Evolutionary conservation across 768 basidiomycete species (phyloP).

Genomic region (Russula brevipes): DNA sequence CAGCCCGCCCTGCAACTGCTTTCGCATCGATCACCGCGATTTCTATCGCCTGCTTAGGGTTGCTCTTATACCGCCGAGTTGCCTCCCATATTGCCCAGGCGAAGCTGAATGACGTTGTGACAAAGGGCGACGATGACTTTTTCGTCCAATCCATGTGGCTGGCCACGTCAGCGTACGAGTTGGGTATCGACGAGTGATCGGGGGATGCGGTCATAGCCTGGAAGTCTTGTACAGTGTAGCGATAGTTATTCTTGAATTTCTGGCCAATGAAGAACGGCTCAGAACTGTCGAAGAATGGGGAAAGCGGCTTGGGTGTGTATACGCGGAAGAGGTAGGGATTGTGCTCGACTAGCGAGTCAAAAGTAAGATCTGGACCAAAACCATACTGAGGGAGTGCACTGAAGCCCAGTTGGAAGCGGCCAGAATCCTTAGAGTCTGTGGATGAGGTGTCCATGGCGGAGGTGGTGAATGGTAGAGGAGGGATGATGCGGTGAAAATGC

Average conservation of each 20-base stretch:
- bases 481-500: slow-evolving; percentile 14
- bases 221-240: slow-evolving; percentile 29
- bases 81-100: slow-evolving; percentile 83
- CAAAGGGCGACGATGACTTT: slow-evolving; percentile 60
- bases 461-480: slow-evolving; percentile 20
- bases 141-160: slow-evolving; percentile 76
- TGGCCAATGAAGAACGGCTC: slow-evolving; percentile 68
- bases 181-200: slow-evolving; percentile 23
- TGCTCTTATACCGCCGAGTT: slow-evolving; percentile 62
- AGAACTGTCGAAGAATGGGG: slow-evolving; percentile 45
- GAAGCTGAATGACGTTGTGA: slow-evolving; percentile 77
- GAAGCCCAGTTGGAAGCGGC: slow-evolving; percentile 27
- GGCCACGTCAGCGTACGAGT: slow-evolving; percentile 57
- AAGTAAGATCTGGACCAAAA: slow-evolving; percentile 58
- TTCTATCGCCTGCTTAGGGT: slow-evolving; percentile 69
- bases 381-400: slow-evolving; percentile 62
- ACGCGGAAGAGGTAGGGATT: slow-evolving; percentile 79
- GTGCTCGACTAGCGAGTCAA: slow-evolving; percentile 52
- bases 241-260: slow-evolving; percentile 44
- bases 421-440: slow-evolving; percentile 23
- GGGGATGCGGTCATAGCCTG: slow-evolving; percentile 23
- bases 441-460: slow-evolving; percentile 16
- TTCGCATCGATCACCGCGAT: slow-evolving; percentile 74
- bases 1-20: slow-evolving; percentile 50
- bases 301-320: slow-evolving; percentile 63